Evolutionary conservation across 106 monocot genomes (phyloP).

Genomic region (Hemerocallis citrina): DNA sequence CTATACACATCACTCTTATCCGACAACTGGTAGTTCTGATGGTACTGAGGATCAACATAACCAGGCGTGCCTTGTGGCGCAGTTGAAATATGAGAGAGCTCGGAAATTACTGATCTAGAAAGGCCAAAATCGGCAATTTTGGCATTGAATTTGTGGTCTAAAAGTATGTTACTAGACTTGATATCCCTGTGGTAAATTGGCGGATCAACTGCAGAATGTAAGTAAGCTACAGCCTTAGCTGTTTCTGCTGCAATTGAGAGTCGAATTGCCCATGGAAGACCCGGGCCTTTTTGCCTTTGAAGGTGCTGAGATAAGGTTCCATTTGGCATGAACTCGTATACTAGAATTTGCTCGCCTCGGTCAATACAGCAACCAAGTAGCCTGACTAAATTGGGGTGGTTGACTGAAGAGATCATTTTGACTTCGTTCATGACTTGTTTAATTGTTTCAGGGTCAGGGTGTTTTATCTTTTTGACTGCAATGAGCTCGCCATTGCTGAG

Average conservation of each 20-base stretch:
- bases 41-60: slow-evolving; percentile 76
- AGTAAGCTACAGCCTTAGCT: slow-evolving; percentile 60
- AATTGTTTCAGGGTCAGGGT: slow-evolving; percentile 23
- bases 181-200: slow-evolving; percentile 75
- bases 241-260: slow-evolving; percentile 52
- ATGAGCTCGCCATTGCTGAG: slow-evolving; percentile 31
- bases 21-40: slow-evolving; percentile 73
- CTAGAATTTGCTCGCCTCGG: slow-evolving; percentile 38
- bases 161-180: slow-evolving; percentile 72
- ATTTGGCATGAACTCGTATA: slow-evolving; percentile 68
- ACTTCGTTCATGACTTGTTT: slow-evolving; percentile 81
- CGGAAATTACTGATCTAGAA: slow-evolving; percentile 37
- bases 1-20: slow-evolving; percentile 84
- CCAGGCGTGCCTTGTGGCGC: slow-evolving; percentile 73
- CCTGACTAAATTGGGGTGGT: slow-evolving; percentile 56
- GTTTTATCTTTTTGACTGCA: slow-evolving; percentile 55
- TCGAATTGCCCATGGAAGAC: slow-evolving; percentile 64
- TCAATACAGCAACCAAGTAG: slow-evolving; percentile 74
- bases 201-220: slow-evolving; percentile 47
- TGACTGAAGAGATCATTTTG: slow-evolving; percentile 59
- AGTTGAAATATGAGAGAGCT: slow-evolving; percentile 52
- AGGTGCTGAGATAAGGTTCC: slow-evolving; percentile 65
- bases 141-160: slow-evolving; percentile 57
- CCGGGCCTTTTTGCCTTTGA: slow-evolving; percentile 35
- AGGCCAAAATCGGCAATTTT: slow-evolving; percentile 83